A percentile compares a stretch with the other conserved stretches of the same genome.
phyloP scores from a whole-genome alignment of 495 filamentous ascomycete genomes.

The Cercophora sp. region DNA sequence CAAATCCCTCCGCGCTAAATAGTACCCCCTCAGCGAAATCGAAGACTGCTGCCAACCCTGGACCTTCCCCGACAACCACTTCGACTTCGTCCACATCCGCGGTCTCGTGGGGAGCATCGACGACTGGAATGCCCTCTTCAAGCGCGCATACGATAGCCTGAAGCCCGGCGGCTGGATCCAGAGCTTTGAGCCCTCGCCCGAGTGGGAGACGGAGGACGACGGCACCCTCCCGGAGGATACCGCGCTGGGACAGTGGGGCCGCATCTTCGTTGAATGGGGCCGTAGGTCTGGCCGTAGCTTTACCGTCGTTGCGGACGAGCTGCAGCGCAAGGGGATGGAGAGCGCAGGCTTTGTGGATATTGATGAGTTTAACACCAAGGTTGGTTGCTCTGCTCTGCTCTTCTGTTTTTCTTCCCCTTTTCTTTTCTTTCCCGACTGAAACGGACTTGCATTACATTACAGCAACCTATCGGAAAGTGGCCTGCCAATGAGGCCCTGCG shows the following conservation, averaged over 20 bases:
- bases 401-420: too few species aligned
- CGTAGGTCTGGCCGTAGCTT: slow-evolving; percentile 13
- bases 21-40: slow-evolving; percentile 27
- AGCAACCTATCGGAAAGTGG: slow-evolving; percentile 4
- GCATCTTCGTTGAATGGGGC: slow-evolving; percentile 18
- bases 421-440: too few species aligned
- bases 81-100: slow-evolving; percentile 60
- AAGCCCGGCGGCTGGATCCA: slow-evolving; percentile 29
- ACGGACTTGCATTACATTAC: too few species aligned
- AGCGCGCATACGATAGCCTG: slow-evolving; percentile 29
- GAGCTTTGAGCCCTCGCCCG: slow-evolving; percentile 22
- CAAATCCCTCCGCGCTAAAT: background rate
- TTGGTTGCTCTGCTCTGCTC: background rate
- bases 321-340: slow-evolving; percentile 35
- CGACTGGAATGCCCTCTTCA: slow-evolving; percentile 47
- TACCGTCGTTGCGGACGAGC: slow-evolving; percentile 23
- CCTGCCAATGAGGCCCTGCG: background rate
- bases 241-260: slow-evolving; percentile 18
- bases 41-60: slow-evolving; percentile 48
- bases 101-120: slow-evolving; percentile 46
- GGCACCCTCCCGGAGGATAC: slow-evolving; percentile 13
- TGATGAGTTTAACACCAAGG: slow-evolving; percentile 12
- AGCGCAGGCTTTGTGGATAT: slow-evolving; percentile 46
- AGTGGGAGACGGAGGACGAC: slow-evolving; percentile 20
- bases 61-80: slow-evolving; percentile 42